These are phyloP conservation scores for Yarrowia osloensis DNA, from an alignment of 805 yeast species.

Conservation along the genomic window DNA sequence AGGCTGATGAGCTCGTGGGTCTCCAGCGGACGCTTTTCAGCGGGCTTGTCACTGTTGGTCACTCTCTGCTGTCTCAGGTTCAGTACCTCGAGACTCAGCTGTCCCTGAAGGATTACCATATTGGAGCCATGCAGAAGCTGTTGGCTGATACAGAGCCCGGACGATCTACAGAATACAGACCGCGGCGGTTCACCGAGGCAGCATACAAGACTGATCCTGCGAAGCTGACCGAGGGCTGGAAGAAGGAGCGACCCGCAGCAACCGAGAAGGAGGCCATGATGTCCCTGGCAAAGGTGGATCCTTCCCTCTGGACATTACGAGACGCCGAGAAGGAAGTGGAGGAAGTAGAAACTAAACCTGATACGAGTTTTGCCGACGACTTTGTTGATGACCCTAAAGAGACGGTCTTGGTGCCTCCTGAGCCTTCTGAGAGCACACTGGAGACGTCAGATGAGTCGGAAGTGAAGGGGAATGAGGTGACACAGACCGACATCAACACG, in stretches of 20 bases:
- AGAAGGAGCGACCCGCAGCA: background rate
- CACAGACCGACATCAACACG: background rate
- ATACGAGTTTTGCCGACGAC: constrained; percentile 4
- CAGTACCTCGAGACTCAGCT: constrained; percentile 23
- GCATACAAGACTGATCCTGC: constrained; percentile 10
- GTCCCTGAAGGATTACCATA: constrained; percentile 33
- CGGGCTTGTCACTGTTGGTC: constrained; percentile 16
- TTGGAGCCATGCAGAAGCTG: constrained; percentile 22
- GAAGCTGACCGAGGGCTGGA: background rate
- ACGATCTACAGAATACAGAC: constrained; percentile 28
- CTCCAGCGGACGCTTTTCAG: background rate
- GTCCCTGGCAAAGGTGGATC: background rate
- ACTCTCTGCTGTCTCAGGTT: constrained; percentile 6
- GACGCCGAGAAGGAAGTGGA: background rate
- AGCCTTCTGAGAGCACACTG: background rate
- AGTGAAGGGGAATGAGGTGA: background rate
- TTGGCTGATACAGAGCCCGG: constrained; percentile 29
- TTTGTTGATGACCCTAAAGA: background rate
- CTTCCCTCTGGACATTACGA: background rate
- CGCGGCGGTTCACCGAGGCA: constrained; percentile 15
- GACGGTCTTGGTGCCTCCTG: background rate
- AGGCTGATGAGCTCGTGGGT: background rate
- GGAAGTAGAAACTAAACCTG: background rate
- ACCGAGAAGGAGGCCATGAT: constrained; percentile 4
- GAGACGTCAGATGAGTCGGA: background rate